Conservation (phyloP, 352 stramenopile genomes). For the Phytopythium litorale region DNA sequence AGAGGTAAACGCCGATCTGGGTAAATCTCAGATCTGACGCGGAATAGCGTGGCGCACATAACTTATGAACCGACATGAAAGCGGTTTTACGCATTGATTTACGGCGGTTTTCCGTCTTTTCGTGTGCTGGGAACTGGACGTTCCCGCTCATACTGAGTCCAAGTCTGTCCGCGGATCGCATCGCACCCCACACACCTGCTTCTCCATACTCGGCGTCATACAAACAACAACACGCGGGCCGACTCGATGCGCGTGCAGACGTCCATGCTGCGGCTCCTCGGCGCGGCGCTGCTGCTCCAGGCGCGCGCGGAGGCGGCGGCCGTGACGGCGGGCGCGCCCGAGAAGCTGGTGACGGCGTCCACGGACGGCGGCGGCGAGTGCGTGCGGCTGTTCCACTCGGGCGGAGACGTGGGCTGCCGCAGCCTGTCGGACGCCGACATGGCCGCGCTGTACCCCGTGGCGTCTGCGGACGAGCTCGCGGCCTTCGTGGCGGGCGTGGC, state of each 20-base stretch:
- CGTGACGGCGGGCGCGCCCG: slow-evolving; percentile 55
- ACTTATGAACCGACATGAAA: too few relatives aligned
- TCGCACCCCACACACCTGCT: too few relatives aligned
- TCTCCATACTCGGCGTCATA: background rate
- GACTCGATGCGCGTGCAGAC: slow-evolving; percentile 3
- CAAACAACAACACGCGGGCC: background rate
- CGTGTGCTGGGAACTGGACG: too few relatives aligned
- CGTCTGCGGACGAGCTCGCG: slow-evolving; percentile 32
- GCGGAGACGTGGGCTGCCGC: slow-evolving; percentile 60
- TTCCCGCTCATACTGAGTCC: too few relatives aligned
- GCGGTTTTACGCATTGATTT: too few relatives aligned
- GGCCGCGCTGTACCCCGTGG: slow-evolving; percentile 47
- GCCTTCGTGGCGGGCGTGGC: slow-evolving; percentile 33
- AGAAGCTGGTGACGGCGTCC: slow-evolving; percentile 47
- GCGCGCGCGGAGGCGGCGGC: slow-evolving; percentile 29
- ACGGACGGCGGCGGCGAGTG: slow-evolving; percentile 49
- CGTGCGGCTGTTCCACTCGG: slow-evolving; percentile 74
- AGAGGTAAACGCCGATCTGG: background rate
- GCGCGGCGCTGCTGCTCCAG: slow-evolving; percentile 14
- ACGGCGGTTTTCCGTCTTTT: too few relatives aligned
- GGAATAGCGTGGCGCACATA: background rate
- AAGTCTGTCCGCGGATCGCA: too few relatives aligned
- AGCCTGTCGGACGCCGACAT: slow-evolving; percentile 50
- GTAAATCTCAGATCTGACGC: slow-evolving; percentile 1
- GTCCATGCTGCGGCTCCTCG: slow-evolving; percentile 13